Evolutionary conservation across 495 filamentous ascomycete species (phyloP).

Genomic region (Tuber calosporum): DNA sequence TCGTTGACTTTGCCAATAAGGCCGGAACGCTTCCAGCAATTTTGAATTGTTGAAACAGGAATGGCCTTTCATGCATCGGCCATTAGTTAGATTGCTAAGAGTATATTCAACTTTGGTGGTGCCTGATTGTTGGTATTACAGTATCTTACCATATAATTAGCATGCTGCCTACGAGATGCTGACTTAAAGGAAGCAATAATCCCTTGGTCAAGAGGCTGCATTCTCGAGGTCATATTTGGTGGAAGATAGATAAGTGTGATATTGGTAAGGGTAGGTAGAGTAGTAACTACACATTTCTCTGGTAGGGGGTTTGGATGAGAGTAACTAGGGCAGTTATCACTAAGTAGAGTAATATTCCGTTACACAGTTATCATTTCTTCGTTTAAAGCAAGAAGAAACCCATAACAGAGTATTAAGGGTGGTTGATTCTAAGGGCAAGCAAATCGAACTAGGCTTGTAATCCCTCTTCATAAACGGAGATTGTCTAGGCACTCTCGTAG

Average conservation of each 20-base stretch:
- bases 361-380: conserved; percentile 23
- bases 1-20: no score
- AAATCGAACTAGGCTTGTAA: no score
- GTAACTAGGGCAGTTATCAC: conserved; percentile 31
- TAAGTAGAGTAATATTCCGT: conserved; percentile 28
- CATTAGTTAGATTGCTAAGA: conserved; percentile 27
- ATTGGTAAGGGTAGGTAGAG: conserved; percentile 28
- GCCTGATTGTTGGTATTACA: neutral
- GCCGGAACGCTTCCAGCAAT: no score
- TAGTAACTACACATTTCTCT: conserved; percentile 26
- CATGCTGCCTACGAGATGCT: conserved; percentile 24
- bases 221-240: conserved; percentile 25
- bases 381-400: conserved; percentile 30
- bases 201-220: conserved; percentile 25
- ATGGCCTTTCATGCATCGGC: conserved; percentile 24
- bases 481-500: no score
- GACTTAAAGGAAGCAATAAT: conserved; percentile 28
- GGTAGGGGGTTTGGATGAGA: conserved; percentile 23
- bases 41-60: neutral
- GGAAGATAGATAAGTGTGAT: conserved; percentile 34
- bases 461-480: no score
- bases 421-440: no score
- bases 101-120: conserved; percentile 23
- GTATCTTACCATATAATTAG: neutral
- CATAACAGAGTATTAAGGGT: conserved; percentile 37